These are phyloP conservation scores for Fragosphaeria purpurea DNA, from an alignment of 2,329 filamentous ascomycete species.

Conservation along the genomic window DNA sequence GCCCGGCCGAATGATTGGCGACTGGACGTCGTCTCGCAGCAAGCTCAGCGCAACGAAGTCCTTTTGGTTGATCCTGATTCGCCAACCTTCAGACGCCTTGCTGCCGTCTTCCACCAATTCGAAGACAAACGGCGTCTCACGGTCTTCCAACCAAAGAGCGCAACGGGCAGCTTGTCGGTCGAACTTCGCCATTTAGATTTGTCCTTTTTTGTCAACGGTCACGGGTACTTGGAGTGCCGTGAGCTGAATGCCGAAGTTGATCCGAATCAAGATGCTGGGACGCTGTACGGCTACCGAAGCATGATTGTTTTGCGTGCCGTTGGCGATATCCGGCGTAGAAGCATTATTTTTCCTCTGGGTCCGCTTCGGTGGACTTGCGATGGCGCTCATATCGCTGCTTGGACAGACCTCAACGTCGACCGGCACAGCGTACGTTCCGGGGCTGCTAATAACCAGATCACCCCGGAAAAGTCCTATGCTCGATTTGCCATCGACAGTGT, in stretches of 20 bases:
- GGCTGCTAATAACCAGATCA: neutral
- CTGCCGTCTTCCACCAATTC: slow-evolving; percentile 38
- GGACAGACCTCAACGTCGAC: neutral
- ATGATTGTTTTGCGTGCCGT: slow-evolving; percentile 46
- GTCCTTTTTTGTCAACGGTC: slow-evolving; percentile 38
- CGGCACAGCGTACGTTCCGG: too few relatives aligned
- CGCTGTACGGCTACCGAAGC: slow-evolving; percentile 47
- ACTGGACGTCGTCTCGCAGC: slow-evolving; percentile 18
- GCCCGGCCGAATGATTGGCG: slow-evolving; percentile 21
- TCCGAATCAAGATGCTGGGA: slow-evolving; percentile 47
- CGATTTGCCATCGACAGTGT: slow-evolving; percentile 43
- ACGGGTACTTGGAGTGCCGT: slow-evolving; percentile 31
- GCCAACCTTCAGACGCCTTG: slow-evolving; percentile 26
- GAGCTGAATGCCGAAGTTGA: slow-evolving; percentile 46
- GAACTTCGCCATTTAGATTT: slow-evolving; percentile 45
- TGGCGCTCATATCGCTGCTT: slow-evolving; percentile 33
- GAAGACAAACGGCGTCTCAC: slow-evolving; percentile 33
- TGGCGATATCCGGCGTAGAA: slow-evolving; percentile 27
- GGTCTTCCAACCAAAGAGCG: slow-evolving; percentile 31
- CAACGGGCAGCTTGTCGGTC: slow-evolving; percentile 24
- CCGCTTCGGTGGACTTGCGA: slow-evolving; percentile 16
- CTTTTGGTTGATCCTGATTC: slow-evolving; percentile 40
- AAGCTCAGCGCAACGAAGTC: slow-evolving; percentile 12
- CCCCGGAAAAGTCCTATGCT: slow-evolving; percentile 29
- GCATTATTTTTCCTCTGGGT: slow-evolving; percentile 45